These are phyloP conservation scores for Oldenlandia corymbosa DNA, from an alignment of 257 asterid genomes.

Conservation along the genomic window DNA sequence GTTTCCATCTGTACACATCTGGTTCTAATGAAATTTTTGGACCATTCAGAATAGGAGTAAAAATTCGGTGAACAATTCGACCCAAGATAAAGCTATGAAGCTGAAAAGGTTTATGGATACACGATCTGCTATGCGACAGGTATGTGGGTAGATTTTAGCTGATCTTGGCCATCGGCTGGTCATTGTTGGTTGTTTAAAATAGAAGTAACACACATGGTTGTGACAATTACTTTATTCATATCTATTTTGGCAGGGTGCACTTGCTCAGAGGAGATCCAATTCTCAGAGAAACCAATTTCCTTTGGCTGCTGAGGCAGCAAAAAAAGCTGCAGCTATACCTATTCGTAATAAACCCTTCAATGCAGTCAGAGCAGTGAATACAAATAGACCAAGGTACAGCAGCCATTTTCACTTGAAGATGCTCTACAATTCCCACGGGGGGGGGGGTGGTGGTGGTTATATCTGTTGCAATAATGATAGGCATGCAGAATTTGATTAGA, in stretches of 20 bases:
- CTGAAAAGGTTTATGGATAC: conserved; percentile 49
- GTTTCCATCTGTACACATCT: background rate
- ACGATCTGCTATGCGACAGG: conserved; percentile 75
- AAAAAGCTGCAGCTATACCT: conserved; percentile 69
- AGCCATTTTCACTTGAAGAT: background rate
- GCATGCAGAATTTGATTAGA: background rate
- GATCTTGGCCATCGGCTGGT: background rate
- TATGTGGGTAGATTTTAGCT: conserved; percentile 17
- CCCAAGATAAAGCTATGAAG: conserved; percentile 54
- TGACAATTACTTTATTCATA: background rate
- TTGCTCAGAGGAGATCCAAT: conserved; percentile 73
- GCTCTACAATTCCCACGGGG: background rate
- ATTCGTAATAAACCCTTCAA: conserved; percentile 47
- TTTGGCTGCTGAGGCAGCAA: conserved; percentile 68
- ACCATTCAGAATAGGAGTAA: conserved; percentile 55
- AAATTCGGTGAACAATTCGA: conserved; percentile 34
- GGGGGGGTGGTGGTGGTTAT: background rate
- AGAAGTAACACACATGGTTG: background rate
- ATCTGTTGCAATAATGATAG: background rate
- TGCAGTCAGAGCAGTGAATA: conserved; percentile 36
- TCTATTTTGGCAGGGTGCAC: conserved; percentile 53
- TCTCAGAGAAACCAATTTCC: conserved; percentile 68
- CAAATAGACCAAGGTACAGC: conserved; percentile 62
- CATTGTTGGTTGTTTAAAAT: background rate
- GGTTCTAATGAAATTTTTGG: conserved; percentile 12